These are phyloP conservation scores for Comarum palustre DNA, from an alignment of 306 rosid species.

Conservation along the genomic window DNA sequence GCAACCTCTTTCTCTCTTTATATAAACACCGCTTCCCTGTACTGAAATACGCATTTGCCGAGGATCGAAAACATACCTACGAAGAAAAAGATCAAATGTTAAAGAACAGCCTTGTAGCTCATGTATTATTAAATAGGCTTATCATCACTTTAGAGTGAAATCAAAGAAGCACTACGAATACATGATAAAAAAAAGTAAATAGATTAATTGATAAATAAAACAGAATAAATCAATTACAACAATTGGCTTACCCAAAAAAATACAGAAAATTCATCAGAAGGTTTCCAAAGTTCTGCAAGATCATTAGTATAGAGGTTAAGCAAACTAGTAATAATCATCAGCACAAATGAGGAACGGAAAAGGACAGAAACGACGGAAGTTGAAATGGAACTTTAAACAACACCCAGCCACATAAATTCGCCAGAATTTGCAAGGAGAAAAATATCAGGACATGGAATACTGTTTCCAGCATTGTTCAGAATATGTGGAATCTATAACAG, in stretches of 20 bases:
- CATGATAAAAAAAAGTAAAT: background rate
- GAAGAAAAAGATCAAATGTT: slow-evolving; percentile 18
- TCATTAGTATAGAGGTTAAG: slow-evolving; percentile 8
- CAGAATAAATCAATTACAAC: background rate
- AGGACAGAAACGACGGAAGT: slow-evolving; percentile 5
- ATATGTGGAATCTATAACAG: background rate
- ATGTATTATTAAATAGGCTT: background rate
- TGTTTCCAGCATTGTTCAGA: background rate
- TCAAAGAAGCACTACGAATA: slow-evolving; percentile 22
- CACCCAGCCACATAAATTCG: slow-evolving; percentile 11
- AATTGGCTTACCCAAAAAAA: slow-evolving; percentile 80
- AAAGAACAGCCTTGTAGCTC: background rate
- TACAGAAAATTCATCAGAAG: slow-evolving; percentile 87
- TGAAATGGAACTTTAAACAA: background rate
- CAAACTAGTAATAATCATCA: slow-evolving; percentile 15
- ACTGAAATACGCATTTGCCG: slow-evolving; percentile 93
- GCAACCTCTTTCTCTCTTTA: slow-evolving; percentile 92
- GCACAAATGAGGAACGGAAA: slow-evolving; percentile 19
- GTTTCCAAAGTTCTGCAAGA: slow-evolving; percentile 83
- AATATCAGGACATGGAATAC: background rate
- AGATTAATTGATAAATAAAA: slow-evolving; percentile 9
- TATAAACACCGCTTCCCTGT: slow-evolving; percentile 94
- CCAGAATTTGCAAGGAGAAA: background rate
- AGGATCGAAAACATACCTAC: slow-evolving; percentile 92
- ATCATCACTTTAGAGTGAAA: slow-evolving; percentile 9